Conservation (phyloP, 176 grass and related monocot species). For the Avena eriantha region DNA sequence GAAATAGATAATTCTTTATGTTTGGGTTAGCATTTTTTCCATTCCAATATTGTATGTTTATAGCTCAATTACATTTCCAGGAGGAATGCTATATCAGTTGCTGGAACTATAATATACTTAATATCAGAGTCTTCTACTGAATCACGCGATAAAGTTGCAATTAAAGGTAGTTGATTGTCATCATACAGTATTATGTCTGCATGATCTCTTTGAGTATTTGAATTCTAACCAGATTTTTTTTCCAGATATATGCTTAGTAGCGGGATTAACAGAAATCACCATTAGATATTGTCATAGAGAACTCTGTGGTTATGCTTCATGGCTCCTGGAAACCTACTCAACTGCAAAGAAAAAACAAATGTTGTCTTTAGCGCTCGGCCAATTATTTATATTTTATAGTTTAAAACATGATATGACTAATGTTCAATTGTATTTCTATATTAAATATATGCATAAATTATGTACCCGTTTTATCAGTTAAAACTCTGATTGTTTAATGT, state of each 20-base stretch:
- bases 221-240: neutral
- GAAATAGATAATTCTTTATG: neutral
- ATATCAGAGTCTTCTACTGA: slow-evolving; percentile 20
- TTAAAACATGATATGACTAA: neutral
- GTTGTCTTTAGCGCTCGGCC: neutral
- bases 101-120: slow-evolving; percentile 31
- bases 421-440: neutral
- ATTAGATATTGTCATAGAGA: slow-evolving; percentile 26
- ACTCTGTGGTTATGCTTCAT: slow-evolving; percentile 6
- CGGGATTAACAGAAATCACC: slow-evolving; percentile 6
- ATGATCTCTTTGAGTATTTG: neutral
- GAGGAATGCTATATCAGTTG: slow-evolving; percentile 27
- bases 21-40: neutral
- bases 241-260: slow-evolving; percentile 28
- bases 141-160: neutral
- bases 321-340: slow-evolving; percentile 12
- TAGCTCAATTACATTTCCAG: neutral
- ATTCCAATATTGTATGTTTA: neutral
- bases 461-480: neutral
- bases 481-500: neutral
- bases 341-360: neutral
- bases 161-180: slow-evolving; percentile 22
- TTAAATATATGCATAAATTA: neutral
- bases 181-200: neutral
- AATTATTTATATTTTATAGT: neutral